Evolutionary conservation across 176 grass and related monocot species (phyloP), one percentile per base, ranked within the genome.

Genomic region (Musa itinerans): DNA sequence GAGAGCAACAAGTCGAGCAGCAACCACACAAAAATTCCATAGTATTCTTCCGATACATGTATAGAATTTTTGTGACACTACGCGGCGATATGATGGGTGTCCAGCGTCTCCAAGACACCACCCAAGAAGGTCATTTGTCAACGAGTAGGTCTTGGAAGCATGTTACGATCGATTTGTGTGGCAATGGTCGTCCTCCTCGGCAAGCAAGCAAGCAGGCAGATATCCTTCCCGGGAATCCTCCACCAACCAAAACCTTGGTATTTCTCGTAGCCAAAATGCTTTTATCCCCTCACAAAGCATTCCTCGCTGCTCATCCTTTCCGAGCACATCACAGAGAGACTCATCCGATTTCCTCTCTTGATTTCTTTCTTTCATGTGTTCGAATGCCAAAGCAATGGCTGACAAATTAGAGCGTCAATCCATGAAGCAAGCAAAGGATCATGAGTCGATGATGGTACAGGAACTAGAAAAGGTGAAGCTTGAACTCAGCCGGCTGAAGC

Each of bases 401-500:
- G 50, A 56, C 70, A 83, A 81, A 52, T 64, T 78, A 10, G 80
- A 68, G 70, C 74, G 78, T 11, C 54, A 78, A 50, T 10, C 72
- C 72, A 59, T 82, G 27, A 58, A 12, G 27, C 54, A 51, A 17
- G 53, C 13, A 1, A 15, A 25, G 21, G 63, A 65, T 8, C 79
- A 70, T 50, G 76, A 89, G 49, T 71, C 55, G 48, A 83, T 29
- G 48, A 83, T 29, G 23, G 14, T 12, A 11, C 63, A 22, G 27
- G 84, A 98, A 70, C 77, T 98, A 53, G 86, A 89, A 49, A 78
- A 65, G 2, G 84, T 81, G 55, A 93, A 84, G 84, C 74, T 64
- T 78, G 86, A 99, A 81, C 62, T 94, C 20, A 79, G 79, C 56
- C 76, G 69, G 64, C 73, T 99, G 69, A 78, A 86, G 65, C 86